A percentile compares a stretch with the other conserved stretches of the same genome.
Evolutionary conservation across 768 basidiomycete species (phyloP).

Genomic region (Phanerodontia chrysosporium): DNA sequence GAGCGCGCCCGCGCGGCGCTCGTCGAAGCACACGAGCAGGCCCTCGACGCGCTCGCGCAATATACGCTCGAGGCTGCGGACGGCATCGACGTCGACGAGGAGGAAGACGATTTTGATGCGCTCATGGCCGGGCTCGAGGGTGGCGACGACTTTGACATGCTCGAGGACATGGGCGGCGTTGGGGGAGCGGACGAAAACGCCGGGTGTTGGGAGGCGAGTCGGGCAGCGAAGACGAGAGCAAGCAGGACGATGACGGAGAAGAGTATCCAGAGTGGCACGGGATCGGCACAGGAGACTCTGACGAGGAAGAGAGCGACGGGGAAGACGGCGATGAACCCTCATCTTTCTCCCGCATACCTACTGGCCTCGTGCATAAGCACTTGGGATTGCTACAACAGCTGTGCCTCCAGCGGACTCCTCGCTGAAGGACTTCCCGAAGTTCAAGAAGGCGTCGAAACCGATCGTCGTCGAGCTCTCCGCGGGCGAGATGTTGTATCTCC

Average conservation of each 20-base stretch:
- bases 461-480: conserved; percentile 27
- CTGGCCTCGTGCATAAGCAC: conserved; percentile 23
- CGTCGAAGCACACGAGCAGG: conserved; percentile 18
- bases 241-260: conserved; percentile 9
- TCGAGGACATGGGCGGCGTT: conserved; percentile 7
- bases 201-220: conserved; percentile 2
- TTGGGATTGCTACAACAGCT: conserved; percentile 24
- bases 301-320: neutral
- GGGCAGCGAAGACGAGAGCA: neutral
- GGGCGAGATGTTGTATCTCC: conserved; percentile 30
- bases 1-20: conserved; percentile 18
- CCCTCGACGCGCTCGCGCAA: conserved; percentile 22
- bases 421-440: conserved; percentile 14
- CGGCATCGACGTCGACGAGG: conserved; percentile 16
- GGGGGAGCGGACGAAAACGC: conserved; percentile 6
- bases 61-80: conserved; percentile 18
- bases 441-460: conserved; percentile 19
- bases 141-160: conserved; percentile 5
- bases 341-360: conserved; percentile 29
- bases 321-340: conserved; percentile 19
- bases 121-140: conserved; percentile 22
- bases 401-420: conserved; percentile 9
- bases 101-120: conserved; percentile 25
- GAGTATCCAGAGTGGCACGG: conserved; percentile 2
- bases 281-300: neutral